These are phyloP conservation scores for Lupinus albus DNA, from an alignment of 306 rosid genomes.

Conservation along the genomic window DNA sequence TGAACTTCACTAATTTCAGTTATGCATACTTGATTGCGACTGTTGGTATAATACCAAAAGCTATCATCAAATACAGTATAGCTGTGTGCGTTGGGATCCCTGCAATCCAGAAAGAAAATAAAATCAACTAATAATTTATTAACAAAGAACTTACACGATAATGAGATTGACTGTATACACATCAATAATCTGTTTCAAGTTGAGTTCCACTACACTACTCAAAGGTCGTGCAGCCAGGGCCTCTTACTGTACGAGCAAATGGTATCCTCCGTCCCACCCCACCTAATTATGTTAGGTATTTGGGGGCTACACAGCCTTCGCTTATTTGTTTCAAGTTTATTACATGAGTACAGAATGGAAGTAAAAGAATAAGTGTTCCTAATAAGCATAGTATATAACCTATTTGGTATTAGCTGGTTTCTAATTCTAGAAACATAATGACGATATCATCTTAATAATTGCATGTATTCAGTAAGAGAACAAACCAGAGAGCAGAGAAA, in stretches of 20 bases:
- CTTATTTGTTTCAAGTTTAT: not conserved
- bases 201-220: slow-evolving; percentile 12
- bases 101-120: slow-evolving; percentile 45
- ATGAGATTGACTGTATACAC: slow-evolving; percentile 22
- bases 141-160: slow-evolving; percentile 6
- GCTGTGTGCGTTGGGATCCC: slow-evolving; percentile 57
- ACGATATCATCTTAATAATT: slow-evolving; percentile 3
- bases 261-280: not conserved
- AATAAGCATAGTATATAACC: not conserved
- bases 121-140: slow-evolving; percentile 25
- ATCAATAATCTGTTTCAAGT: slow-evolving; percentile 17
- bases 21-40: slow-evolving; percentile 70
- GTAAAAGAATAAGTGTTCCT: not conserved
- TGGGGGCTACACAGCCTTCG: too few relatives aligned
- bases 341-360: not conserved
- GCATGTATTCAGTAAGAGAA: too few relatives aligned
- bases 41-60: slow-evolving; percentile 80
- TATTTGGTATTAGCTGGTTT: not conserved
- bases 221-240: not conserved
- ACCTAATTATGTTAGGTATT: not conserved
- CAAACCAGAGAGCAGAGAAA: too few relatives aligned
- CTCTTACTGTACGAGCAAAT: slow-evolving; percentile 22
- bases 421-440: slow-evolving; percentile 4
- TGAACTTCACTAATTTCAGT: slow-evolving; percentile 24
- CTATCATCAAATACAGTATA: slow-evolving; percentile 66